These are phyloP conservation scores for Xylaria sp. DNA, from an alignment of 2,329 filamentous ascomycete genomes.

Conservation along the genomic window DNA sequence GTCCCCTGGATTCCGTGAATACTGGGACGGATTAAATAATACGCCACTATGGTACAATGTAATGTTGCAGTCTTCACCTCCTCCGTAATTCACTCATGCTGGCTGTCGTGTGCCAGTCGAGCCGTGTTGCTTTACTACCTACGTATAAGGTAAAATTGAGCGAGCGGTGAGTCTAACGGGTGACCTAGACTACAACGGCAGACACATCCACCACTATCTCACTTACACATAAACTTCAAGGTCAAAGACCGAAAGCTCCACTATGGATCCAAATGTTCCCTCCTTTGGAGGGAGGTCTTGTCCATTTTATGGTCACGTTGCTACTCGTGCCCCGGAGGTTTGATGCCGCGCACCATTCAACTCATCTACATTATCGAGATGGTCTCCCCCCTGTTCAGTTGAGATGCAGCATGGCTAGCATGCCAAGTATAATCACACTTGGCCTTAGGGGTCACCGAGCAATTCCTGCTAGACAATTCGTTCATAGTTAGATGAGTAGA, in stretches of 20 bases:
- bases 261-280: background rate
- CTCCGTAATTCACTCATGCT: background rate
- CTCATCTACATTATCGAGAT: background rate
- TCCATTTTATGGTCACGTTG: too few relatives aligned
- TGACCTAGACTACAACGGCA: background rate
- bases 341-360: background rate
- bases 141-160: constrained; percentile 23
- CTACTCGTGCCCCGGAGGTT: background rate
- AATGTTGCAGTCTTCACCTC: background rate
- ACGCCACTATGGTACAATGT: background rate
- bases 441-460: background rate
- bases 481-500: background rate
- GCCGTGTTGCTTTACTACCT: constrained; percentile 4
- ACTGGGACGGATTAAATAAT: background rate
- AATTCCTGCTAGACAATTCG: background rate
- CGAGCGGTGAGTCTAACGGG: constrained; percentile 13
- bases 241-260: background rate
- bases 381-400: background rate
- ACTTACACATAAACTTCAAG: background rate
- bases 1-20: background rate
- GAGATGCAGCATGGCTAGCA: background rate
- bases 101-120: constrained; percentile 21
- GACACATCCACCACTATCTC: background rate
- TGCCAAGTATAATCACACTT: background rate
- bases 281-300: background rate